phyloP scores from a whole-genome alignment of 164 flowering plant genomes.

The Stephania japonica region DNA sequence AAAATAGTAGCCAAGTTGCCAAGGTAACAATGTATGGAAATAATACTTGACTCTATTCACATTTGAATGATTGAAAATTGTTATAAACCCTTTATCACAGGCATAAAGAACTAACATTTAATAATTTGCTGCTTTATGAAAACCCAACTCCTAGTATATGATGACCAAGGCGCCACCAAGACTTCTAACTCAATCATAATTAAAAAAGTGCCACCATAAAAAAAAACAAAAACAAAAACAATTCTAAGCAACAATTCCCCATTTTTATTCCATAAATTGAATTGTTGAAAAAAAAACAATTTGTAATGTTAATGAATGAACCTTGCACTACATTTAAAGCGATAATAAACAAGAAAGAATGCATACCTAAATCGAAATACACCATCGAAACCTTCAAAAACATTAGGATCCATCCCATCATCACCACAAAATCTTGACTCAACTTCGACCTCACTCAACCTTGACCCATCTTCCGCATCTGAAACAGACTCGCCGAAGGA shows the following conservation, averaged over 20 bases:
- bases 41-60: no score
- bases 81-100: neutral
- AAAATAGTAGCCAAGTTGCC: no score
- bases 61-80: no score
- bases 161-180: neutral
- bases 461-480: slow-evolving; percentile 42
- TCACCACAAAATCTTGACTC: slow-evolving; percentile 50
- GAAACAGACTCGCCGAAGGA: slow-evolving; percentile 72
- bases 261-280: no score
- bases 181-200: neutral
- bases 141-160: neutral
- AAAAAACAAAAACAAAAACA: no score
- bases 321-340: neutral
- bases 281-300: no score
- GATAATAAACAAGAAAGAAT: neutral
- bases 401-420: slow-evolving; percentile 25
- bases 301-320: neutral
- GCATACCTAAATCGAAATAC: slow-evolving; percentile 46
- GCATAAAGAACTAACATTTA: neutral
- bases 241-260: neutral
- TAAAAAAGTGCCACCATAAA: neutral
- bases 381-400: slow-evolving; percentile 33
- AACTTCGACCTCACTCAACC: slow-evolving; percentile 71
- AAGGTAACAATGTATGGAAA: no score
- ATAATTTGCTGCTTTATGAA: neutral